Evolutionary conservation across 2,329 filamentous ascomycete genomes (phyloP).

Genomic region (Ophiocordyceps camponoti-saundersi): DNA sequence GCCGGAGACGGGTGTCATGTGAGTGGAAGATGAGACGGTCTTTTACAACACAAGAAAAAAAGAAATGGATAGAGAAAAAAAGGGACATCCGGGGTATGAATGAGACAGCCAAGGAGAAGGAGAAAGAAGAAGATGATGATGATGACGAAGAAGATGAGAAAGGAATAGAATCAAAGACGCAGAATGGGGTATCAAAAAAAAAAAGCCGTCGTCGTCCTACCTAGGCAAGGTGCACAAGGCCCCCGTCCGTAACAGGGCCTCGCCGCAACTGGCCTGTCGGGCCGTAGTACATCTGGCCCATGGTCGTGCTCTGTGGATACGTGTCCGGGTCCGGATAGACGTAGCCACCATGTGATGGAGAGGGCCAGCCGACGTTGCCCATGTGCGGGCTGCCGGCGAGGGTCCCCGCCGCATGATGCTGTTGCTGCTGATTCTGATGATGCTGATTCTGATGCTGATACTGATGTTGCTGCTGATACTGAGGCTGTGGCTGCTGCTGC

Average conservation of each 20-base stretch:
- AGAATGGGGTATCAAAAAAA: not conserved
- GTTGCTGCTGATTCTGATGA: no score
- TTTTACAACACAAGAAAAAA: not conserved
- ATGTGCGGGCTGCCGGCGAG: slow-evolving; percentile 79
- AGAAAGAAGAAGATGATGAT: not conserved
- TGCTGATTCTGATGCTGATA: no score
- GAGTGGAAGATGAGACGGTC: no score
- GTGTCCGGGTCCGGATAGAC: slow-evolving; percentile 74
- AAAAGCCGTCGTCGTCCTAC: not conserved
- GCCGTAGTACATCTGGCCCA: slow-evolving; percentile 57
- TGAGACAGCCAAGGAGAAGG: no score
- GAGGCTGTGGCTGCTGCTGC: no score
- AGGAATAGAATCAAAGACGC: not conserved
- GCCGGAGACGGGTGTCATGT: no score
- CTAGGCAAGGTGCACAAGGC: slow-evolving; percentile 23
- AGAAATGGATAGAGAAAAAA: not conserved
- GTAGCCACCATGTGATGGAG: slow-evolving; percentile 58
- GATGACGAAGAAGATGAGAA: not conserved
- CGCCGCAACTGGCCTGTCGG: slow-evolving; percentile 48
- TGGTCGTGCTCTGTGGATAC: slow-evolving; percentile 39
- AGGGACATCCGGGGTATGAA: not conserved
- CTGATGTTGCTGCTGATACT: no score
- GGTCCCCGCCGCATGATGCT: slow-evolving; percentile 32
- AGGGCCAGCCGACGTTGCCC: slow-evolving; percentile 67
- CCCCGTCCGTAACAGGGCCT: slow-evolving; percentile 58